These are phyloP conservation scores for Chimonanthus salicifolius DNA, from an alignment of 164 flowering plant genomes.

Conservation along the genomic window DNA sequence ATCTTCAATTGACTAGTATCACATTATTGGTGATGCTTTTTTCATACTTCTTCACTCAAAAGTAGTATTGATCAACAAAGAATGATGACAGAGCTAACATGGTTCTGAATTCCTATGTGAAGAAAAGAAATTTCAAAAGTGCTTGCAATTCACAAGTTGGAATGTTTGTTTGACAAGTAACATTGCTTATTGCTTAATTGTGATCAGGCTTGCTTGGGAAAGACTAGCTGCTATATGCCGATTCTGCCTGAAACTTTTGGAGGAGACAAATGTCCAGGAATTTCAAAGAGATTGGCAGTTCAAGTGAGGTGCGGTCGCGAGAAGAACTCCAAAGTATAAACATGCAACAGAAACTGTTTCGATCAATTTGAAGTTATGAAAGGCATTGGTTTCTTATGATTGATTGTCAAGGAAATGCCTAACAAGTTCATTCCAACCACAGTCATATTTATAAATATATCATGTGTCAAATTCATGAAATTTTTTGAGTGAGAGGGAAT, in stretches of 20 bases:
- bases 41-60: background rate
- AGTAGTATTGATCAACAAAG: background rate
- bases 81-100: background rate
- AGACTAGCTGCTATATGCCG: slow-evolving; percentile 40
- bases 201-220: slow-evolving; percentile 70
- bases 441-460: too few relatives aligned
- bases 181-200: background rate
- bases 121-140: background rate
- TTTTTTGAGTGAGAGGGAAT: background rate
- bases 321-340: background rate
- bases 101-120: background rate
- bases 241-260: slow-evolving; percentile 23
- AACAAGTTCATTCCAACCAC: too few relatives aligned
- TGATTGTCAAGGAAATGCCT: too few relatives aligned
- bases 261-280: slow-evolving; percentile 35
- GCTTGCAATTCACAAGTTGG: background rate
- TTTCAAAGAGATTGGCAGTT: slow-evolving; percentile 51
- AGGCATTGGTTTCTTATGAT: too few relatives aligned
- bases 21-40: background rate
- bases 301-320: slow-evolving; percentile 46
- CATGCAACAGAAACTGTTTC: background rate
- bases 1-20: background rate
- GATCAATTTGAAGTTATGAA: too few relatives aligned
- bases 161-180: background rate
- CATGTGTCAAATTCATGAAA: background rate